Evolutionary conservation across 2,329 filamentous ascomycete species (phyloP).

Genomic region (Colletotrichum tropicicola): DNA sequence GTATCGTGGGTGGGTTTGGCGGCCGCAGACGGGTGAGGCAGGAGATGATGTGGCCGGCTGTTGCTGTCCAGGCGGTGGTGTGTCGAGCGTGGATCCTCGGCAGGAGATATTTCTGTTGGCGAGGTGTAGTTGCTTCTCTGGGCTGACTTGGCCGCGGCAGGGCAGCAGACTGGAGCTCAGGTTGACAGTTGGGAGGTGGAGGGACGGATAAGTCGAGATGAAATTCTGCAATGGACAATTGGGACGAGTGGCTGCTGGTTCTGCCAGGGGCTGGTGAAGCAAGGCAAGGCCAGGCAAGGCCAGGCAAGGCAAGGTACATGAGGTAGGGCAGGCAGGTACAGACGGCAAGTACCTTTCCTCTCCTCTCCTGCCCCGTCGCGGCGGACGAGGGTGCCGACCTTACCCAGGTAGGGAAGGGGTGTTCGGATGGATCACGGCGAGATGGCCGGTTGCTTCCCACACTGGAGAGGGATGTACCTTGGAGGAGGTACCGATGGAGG

Average conservation of each 20-base stretch:
- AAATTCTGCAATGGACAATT: neutral
- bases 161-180: neutral
- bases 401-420: slow-evolving; percentile 9
- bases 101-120: neutral
- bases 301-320: neutral
- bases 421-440: slow-evolving; percentile 25
- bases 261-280: neutral
- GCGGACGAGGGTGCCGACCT: no score
- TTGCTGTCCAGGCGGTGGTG: neutral
- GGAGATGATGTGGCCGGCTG: no score
- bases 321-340: neutral
- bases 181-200: neutral
- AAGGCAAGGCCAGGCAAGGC: neutral
- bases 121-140: neutral
- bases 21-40: no score
- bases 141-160: neutral
- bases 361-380: neutral
- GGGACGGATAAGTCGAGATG: neutral
- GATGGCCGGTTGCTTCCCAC: slow-evolving; percentile 2
- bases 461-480: neutral
- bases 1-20: neutral
- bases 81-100: neutral
- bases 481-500: slow-evolving; percentile 1
- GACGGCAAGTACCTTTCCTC: neutral
- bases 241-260: neutral